These are phyloP conservation scores for Mycena vitilis DNA, from an alignment of 768 basidiomycete genomes.

Conservation along the genomic window DNA sequence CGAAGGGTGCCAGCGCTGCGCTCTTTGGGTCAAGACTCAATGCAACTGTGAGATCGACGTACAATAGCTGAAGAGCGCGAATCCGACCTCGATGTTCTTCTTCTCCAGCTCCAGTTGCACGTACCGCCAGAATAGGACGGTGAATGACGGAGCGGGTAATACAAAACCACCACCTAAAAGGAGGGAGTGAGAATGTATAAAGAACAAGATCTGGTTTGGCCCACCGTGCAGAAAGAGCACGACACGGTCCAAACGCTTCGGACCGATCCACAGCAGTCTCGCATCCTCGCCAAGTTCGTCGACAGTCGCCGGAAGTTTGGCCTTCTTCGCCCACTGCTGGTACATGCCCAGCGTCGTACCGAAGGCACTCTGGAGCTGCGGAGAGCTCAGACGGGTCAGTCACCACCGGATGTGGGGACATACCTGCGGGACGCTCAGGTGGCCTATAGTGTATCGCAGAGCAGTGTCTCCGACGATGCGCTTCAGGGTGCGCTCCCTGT, in stretches of 20 bases:
- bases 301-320: slow-evolving; percentile 36
- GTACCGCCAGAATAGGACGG: slow-evolving; percentile 42
- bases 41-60: slow-evolving; percentile 12
- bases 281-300: slow-evolving; percentile 45
- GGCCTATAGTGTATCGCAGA: slow-evolving; percentile 29
- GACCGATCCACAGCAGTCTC: slow-evolving; percentile 48
- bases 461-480: slow-evolving; percentile 38
- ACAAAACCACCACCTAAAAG: slow-evolving; percentile 44
- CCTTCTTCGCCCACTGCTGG: slow-evolving; percentile 38
- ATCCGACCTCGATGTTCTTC: slow-evolving; percentile 24
- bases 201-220: neutral
- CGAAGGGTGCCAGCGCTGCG: slow-evolving; percentile 43
- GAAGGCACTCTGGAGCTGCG: slow-evolving; percentile 41
- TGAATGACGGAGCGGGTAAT: slow-evolving; percentile 38
- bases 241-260: slow-evolving; percentile 46
- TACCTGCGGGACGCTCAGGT: slow-evolving; percentile 29
- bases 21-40: neutral
- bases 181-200: neutral
- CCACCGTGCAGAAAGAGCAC: slow-evolving; percentile 49
- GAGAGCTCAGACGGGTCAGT: slow-evolving; percentile 25
- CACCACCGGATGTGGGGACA: too few species aligned
- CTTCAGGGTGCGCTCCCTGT: slow-evolving; percentile 40
- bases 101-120: slow-evolving; percentile 33
- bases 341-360: slow-evolving; percentile 41
- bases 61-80: slow-evolving; percentile 45